These are phyloP conservation scores for Lablab purpureus DNA, from an alignment of 306 rosid species.

Conservation along the genomic window DNA sequence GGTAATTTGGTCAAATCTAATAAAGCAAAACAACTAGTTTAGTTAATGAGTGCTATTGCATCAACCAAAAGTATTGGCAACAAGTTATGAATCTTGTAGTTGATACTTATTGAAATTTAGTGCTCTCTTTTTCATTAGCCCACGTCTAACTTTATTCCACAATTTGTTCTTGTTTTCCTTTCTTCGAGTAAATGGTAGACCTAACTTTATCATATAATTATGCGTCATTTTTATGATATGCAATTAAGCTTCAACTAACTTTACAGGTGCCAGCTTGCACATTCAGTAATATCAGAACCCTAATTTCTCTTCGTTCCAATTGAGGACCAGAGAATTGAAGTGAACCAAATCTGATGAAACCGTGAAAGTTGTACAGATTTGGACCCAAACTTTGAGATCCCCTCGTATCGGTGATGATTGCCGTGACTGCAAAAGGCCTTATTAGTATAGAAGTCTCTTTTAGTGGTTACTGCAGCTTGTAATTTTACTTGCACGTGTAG, in stretches of 20 bases:
- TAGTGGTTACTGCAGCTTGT: slow-evolving; percentile 17
- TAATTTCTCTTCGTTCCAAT: not conserved
- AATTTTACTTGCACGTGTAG: slow-evolving; percentile 38
- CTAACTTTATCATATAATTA: slow-evolving; percentile 17
- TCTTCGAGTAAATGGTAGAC: slow-evolving; percentile 20
- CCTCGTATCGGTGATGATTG: slow-evolving; percentile 12
- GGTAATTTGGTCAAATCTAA: no score
- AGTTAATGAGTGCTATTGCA: not conserved
- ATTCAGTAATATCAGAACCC: not conserved
- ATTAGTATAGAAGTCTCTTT: slow-evolving; percentile 20
- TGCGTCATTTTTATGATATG: not conserved
- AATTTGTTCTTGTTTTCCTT: slow-evolving; percentile 2
- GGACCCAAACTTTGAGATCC: not conserved
- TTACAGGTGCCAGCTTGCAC: slow-evolving; percentile 13
- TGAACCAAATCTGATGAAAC: not conserved
- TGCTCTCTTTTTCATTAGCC: not conserved
- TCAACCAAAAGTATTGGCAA: slow-evolving; percentile 1
- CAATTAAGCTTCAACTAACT: slow-evolving; percentile 32
- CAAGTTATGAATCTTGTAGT: not conserved
- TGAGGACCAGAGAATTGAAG: not conserved
- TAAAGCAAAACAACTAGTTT: not conserved
- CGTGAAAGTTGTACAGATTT: not conserved
- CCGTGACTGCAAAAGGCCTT: slow-evolving; percentile 10
- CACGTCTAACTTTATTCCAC: slow-evolving; percentile 25
- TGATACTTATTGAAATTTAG: slow-evolving; percentile 1